These are phyloP conservation scores for Trichoderma reesei DNA, from an alignment of 495 filamentous ascomycete genomes.

Conservation along the genomic window DNA sequence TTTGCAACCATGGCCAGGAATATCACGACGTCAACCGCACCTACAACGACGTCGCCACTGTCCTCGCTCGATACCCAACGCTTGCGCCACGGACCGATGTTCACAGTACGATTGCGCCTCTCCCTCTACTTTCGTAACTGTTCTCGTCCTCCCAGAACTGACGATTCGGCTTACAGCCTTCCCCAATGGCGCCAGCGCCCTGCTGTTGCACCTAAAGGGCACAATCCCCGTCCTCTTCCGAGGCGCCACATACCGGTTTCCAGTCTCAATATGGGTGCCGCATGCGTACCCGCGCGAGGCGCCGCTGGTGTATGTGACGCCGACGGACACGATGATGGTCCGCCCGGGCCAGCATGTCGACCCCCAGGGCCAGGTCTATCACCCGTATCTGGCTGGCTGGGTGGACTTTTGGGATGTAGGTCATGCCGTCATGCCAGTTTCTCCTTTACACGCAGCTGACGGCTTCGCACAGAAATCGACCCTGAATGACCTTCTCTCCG, in stretches of 20 bases:
- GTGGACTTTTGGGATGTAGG: conserved; percentile 81
- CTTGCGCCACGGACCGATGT: conserved; percentile 89
- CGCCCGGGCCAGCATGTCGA: conserved; percentile 90
- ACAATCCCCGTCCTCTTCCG: conserved; percentile 84
- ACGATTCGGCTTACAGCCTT: conserved; percentile 50
- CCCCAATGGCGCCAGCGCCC: conserved; percentile 76
- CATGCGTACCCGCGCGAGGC: conserved; percentile 80
- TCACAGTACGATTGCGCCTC: conserved; percentile 58
- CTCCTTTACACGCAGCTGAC: not conserved
- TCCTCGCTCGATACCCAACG: conserved; percentile 70
- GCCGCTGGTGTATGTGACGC: conserved; percentile 80
- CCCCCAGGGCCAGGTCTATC: conserved; percentile 87
- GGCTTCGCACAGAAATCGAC: conserved; percentile 57
- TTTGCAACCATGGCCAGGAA: conserved; percentile 51
- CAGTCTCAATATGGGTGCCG: conserved; percentile 90
- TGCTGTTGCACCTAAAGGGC: conserved; percentile 78
- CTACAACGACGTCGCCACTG: conserved; percentile 81
- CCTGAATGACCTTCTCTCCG: conserved; percentile 67
- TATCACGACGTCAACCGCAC: conserved; percentile 86
- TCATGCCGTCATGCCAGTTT: conserved; percentile 18
- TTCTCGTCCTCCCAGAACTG: not conserved
- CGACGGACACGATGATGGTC: conserved; percentile 80
- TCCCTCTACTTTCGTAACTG: not conserved
- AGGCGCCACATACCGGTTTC: conserved; percentile 82
- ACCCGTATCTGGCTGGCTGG: conserved; percentile 92